Conservation (phyloP, 2,329 filamentous ascomycete genomes). For the Penicillium griseofulvum region DNA sequence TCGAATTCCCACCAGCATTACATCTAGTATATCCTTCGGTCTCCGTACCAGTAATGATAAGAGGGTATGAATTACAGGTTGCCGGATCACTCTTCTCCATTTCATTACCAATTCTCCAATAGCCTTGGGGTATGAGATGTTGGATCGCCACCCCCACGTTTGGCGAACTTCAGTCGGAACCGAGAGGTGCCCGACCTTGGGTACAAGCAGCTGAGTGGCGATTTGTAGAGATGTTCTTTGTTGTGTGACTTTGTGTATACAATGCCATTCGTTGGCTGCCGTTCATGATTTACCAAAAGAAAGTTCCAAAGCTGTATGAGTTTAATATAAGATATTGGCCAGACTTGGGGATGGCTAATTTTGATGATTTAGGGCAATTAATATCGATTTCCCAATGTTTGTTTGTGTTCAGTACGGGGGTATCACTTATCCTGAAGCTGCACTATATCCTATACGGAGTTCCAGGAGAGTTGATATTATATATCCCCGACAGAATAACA, state of each 20-base stretch:
- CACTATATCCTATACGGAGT: too few relatives aligned
- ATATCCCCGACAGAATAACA: too few relatives aligned
- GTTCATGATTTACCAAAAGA: background rate
- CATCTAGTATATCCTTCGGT: background rate
- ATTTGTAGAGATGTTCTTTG: background rate
- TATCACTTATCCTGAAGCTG: background rate
- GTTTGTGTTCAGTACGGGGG: too few relatives aligned
- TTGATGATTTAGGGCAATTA: background rate
- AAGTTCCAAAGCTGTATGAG: too few relatives aligned
- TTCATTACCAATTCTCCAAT: background rate
- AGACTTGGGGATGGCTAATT: background rate
- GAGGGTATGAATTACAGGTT: background rate
- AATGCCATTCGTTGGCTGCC: background rate
- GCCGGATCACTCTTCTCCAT: background rate
- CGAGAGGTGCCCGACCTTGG: background rate
- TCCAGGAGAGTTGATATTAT: too few relatives aligned
- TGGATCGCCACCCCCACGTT: slow-evolving; percentile 6
- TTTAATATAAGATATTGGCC: background rate
- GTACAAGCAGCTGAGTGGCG: background rate
- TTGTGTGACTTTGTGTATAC: background rate
- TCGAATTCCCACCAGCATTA: background rate
- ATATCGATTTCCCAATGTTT: background rate
- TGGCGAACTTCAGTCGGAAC: background rate
- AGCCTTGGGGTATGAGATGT: background rate
- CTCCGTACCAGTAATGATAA: background rate